Evolutionary conservation across 495 filamentous ascomycete genomes (phyloP).

Genomic region (Penicillium tannophilum): DNA sequence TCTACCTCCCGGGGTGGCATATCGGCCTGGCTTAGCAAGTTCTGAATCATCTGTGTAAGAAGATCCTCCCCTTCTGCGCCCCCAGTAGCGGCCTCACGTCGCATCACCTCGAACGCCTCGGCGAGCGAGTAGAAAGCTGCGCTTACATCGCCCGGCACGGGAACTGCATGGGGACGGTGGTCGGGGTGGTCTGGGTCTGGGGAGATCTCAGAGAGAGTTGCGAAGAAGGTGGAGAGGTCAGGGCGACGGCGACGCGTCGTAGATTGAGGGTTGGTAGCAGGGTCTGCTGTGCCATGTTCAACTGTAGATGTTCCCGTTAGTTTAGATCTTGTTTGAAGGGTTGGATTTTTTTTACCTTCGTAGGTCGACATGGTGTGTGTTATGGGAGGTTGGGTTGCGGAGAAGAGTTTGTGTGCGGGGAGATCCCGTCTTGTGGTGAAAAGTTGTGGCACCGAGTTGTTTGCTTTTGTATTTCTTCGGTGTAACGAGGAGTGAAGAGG

Average conservation of each 20-base stretch:
- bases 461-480: constrained; percentile 10
- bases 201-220: constrained; percentile 68
- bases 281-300: constrained; percentile 72
- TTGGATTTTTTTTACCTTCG: constrained; percentile 44
- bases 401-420: constrained; percentile 16
- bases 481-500: neutral
- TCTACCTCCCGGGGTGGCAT: constrained; percentile 67
- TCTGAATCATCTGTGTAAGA: constrained; percentile 62
- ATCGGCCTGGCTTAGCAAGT: constrained; percentile 63
- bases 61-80: constrained; percentile 38
- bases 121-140: constrained; percentile 62
- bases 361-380: constrained; percentile 55
- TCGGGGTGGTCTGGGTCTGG: constrained; percentile 43
- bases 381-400: constrained; percentile 3
- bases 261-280: constrained; percentile 32
- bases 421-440: constrained; percentile 15
- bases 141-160: constrained; percentile 72
- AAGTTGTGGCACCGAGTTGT: constrained; percentile 19
- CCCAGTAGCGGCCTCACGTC: constrained; percentile 32
- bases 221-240: constrained; percentile 87
- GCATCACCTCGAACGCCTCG: constrained; percentile 58
- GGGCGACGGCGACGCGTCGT: constrained; percentile 59
- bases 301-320: constrained; percentile 51
- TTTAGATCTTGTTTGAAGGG: neutral
- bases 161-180: constrained; percentile 59